Percentiles rank a stretch among this genome's conserved stretches.
Evolutionary conservation across 202 grass and related monocot genomes (phyloP).

Genomic region (Schoenoplectus tabernaemontani): DNA sequence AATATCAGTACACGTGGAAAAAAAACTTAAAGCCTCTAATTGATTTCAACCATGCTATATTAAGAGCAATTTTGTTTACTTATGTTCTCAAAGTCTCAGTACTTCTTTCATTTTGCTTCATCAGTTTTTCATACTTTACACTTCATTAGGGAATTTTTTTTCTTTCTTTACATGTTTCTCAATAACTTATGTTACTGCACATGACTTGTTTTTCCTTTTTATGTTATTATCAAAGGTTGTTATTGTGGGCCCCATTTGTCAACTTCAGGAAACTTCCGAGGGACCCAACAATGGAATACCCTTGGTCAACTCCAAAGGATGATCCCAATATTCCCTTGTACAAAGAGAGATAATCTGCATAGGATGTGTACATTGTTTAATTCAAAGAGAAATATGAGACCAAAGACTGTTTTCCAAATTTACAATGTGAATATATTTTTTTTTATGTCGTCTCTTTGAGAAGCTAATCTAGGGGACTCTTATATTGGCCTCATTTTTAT

Average conservation of each 20-base stretch:
- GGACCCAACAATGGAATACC: constrained; percentile 81
- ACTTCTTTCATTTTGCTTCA: not conserved
- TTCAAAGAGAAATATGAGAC: not conserved
- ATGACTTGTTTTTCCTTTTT: not conserved
- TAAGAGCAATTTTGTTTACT: not conserved
- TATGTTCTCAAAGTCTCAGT: not conserved
- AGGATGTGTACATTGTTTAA: not conserved
- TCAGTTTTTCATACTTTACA: not conserved
- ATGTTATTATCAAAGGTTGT: constrained; percentile 33
- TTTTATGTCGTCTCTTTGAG: not conserved
- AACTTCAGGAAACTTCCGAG: constrained; percentile 93
- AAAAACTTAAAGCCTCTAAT: not conserved
- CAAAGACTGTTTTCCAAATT: not conserved
- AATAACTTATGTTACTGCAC: not conserved
- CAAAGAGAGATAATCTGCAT: constrained; percentile 4
- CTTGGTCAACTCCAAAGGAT: constrained; percentile 85
- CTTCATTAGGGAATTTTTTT: not conserved
- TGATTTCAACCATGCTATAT: not conserved
- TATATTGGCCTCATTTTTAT: constrained; percentile 7
- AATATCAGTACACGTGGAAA: not conserved
- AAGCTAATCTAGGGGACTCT: not conserved
- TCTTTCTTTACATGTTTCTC: not conserved
- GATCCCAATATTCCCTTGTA: constrained; percentile 22
- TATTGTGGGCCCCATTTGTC: constrained; percentile 81
- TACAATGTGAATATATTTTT: not conserved